phyloP scores from a whole-genome alignment of 345 rosid genomes.

The Sonneratia alba region DNA sequence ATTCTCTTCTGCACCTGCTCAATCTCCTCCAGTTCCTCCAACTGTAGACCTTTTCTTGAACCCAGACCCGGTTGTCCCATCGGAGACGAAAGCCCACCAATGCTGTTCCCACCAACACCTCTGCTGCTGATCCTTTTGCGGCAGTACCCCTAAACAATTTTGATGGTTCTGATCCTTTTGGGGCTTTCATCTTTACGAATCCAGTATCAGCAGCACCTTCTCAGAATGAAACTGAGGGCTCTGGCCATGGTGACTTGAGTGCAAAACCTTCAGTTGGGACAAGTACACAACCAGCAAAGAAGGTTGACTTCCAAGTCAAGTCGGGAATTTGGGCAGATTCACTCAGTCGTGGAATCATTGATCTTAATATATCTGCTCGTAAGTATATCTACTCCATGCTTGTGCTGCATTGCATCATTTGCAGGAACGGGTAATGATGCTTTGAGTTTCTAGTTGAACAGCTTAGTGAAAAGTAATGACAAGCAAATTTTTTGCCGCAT shows the following conservation, averaged over 20 bases:
- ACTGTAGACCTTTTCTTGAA: constrained; percentile 55
- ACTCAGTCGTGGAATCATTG: constrained; percentile 90
- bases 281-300: constrained; percentile 33
- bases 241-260: constrained; percentile 26
- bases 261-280: constrained; percentile 33
- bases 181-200: constrained; percentile 53
- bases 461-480: not conserved
- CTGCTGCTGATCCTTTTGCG: constrained; percentile 72
- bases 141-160: constrained; percentile 64
- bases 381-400: constrained; percentile 23
- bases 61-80: constrained; percentile 40
- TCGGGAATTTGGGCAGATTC: constrained; percentile 99
- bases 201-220: constrained; percentile 29
- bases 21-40: constrained; percentile 41
- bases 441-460: not conserved
- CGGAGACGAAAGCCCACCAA: constrained; percentile 35
- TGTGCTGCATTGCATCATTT: not conserved
- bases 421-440: not conserved
- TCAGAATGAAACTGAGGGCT: constrained; percentile 29
- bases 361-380: constrained; percentile 96
- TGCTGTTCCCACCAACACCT: constrained; percentile 25
- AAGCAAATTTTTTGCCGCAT: not conserved
- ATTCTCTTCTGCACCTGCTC: constrained; percentile 36
- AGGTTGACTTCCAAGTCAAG: constrained; percentile 64
- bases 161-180: constrained; percentile 82